Base-by-base conservation (phyloP, 2,329 filamentous ascomycete genomes). In the Diplodia corticola region DNA sequence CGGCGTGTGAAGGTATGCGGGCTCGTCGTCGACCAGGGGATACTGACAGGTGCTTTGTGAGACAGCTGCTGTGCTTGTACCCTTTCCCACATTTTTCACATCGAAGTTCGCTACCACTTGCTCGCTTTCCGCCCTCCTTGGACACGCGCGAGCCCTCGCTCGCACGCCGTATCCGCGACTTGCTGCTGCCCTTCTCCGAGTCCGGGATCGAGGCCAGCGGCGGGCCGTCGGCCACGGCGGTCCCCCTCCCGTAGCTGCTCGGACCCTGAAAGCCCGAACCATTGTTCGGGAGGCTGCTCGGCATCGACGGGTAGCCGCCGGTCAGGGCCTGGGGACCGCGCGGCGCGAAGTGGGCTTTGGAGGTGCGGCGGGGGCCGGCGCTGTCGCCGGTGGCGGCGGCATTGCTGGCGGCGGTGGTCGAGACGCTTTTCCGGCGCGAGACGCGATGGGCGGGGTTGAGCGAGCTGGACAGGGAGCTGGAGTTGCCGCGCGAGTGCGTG, bases 31-130 rank as follows among this genome's bases (percentile, higher is more conserved):
- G 44, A 44, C 75, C 78, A 77, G 83, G 85, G 88, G 85, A 83
- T 85, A 97, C 95, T 88, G 89, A 98, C 95, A 97, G 90, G 89
- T 99, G 95, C 88, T 98, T 99, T 79, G 92, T 96, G 85, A 99
- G 88, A 88, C 95, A 99, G 85, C 95, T 98, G 88, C 93, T 96
- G 86, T 99, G 95, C 89, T 99, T 99, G 88, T 99, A 99, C 82
- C 93, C 93, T 86, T 99, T 99, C 80, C 94, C 94, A 84, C 95
- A 99, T 81, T 93, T 94, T 78, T 97, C 92, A 84, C 95, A 99
- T 80, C 91, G 92, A 77, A 99, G 88, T 79, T 98, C 94, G 75
- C 89, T 88, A 75, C 89, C 87, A 81, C 88, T 91, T 79, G 87
- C 86, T 82, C 92, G 93, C 83, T 88, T 89, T 71, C 86, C 85